phyloP scores from a whole-genome alignment of 2,329 filamentous ascomycete species.

The Alternaria angustiovoidea region DNA sequence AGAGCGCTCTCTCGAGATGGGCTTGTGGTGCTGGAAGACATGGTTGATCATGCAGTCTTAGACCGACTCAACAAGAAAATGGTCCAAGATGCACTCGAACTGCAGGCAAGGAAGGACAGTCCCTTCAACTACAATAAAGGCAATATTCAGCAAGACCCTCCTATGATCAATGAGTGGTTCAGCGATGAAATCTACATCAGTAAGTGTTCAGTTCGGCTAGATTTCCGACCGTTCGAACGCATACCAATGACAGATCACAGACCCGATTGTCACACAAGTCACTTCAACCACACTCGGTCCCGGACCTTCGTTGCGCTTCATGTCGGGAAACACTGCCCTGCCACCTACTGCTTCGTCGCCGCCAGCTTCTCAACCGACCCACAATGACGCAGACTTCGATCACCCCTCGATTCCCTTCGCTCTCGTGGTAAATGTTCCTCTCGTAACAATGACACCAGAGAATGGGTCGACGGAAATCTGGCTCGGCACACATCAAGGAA shows the following conservation, averaged over 20 bases:
- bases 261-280: constrained; percentile 64
- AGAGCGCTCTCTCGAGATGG: constrained; percentile 43
- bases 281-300: constrained; percentile 57
- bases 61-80: constrained; percentile 67
- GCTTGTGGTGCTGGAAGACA: constrained; percentile 44
- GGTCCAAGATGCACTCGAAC: constrained; percentile 63
- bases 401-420: constrained; percentile 54
- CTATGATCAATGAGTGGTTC: constrained; percentile 56
- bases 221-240: not conserved
- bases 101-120: constrained; percentile 62
- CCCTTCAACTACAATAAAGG: constrained; percentile 70
- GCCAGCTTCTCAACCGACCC: constrained; percentile 44
- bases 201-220: constrained; percentile 37
- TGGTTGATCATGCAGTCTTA: constrained; percentile 57
- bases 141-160: constrained; percentile 69
- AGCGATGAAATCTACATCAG: constrained; percentile 61
- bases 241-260: constrained; percentile 38
- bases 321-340: constrained; percentile 49
- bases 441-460: constrained; percentile 55
- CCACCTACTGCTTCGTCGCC: constrained; percentile 55
- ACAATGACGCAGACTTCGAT: constrained; percentile 47
- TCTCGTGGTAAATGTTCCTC: constrained; percentile 58
- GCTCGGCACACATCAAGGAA: constrained; percentile 57
- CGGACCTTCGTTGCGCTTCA: constrained; percentile 39
- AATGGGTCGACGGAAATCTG: constrained; percentile 63